Evolutionary conservation across 441 rosid species (phyloP), one percentile per base, ranked within the genome.

Genomic region (Croton setiger): DNA sequence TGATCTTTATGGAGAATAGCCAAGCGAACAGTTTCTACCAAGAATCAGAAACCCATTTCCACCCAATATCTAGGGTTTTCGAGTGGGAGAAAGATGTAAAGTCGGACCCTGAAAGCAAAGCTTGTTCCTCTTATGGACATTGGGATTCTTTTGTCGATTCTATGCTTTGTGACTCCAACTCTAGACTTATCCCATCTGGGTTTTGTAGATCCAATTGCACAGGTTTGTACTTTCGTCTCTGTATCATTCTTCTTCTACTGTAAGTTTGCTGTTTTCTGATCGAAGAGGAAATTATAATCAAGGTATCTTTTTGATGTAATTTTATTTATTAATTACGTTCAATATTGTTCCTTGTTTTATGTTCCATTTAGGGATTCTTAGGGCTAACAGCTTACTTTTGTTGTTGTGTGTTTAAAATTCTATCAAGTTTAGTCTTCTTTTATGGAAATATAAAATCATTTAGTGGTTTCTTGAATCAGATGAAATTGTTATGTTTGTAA

Each of bases 141-240:
- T 80, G 65, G 37, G 89, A 76, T 43, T 79, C 84, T 72, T 70
- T 72, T 54, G 76, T 69, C 45, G 92, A 84, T 75, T 84, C 80
- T 3, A 83, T 90, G 92, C 80, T 92, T 13, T 90, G 92, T 63
- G 97, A 88, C 78, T 81, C 96, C 5, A 83, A 74, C 75, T 85
- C 96, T 54, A 80, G 86, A 71, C 74, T 90, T 3, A 76, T 90
- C 5, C 77, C 67, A 14, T 57, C 67, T 45, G 98, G 98, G 73
- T 84, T 88, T 74, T 47, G 81, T 14, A 81, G 57, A 80, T 66
- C 87, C 37, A 73, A 65, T 76, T 76, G 72, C 72, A 31, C 82
- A 62, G 89, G 98, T 90, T 57, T 27, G 85, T 63, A 65, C 43
- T 23, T 48, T 18, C 36, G 27, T 8, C 27, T 43, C 37, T 47